A percentile compares a stretch with the other conserved stretches of the same genome.
phyloP scores from a whole-genome alignment of 768 basidiomycete species.

The Dentipellis fragilis region DNA sequence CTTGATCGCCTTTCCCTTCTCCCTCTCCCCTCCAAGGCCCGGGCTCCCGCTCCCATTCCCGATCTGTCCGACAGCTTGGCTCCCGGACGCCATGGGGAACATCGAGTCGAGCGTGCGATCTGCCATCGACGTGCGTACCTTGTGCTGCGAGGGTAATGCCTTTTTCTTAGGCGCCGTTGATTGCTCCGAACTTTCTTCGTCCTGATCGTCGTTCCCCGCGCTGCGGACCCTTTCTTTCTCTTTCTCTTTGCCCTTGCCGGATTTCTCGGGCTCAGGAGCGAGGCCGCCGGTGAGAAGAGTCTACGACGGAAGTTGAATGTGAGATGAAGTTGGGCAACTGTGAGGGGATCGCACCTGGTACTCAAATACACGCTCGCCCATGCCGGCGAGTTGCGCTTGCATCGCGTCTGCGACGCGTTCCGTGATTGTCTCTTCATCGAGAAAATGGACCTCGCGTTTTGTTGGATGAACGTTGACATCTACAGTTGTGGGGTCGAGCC shows the following conservation, averaged over 20 bases:
- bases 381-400: slow-evolving; percentile 47
- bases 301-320: slow-evolving; percentile 22
- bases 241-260: slow-evolving; percentile 9
- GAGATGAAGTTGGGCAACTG: neutral
- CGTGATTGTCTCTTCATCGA: slow-evolving; percentile 83
- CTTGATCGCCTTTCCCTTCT: slow-evolving; percentile 16
- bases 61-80: slow-evolving; percentile 18
- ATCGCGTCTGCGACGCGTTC: slow-evolving; percentile 67
- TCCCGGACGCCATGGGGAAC: slow-evolving; percentile 63
- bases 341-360: slow-evolving; percentile 44
- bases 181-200: neutral
- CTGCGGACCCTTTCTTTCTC: slow-evolving; percentile 2
- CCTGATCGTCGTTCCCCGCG: neutral
- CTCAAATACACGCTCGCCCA: slow-evolving; percentile 41
- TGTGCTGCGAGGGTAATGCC: slow-evolving; percentile 70
- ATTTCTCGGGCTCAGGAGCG: neutral
- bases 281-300: slow-evolving; percentile 50
- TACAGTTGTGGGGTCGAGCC: slow-evolving; percentile 77
- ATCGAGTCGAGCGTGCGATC: slow-evolving; percentile 94
- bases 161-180: slow-evolving; percentile 22
- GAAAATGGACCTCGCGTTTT: slow-evolving; percentile 91
- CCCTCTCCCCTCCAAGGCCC: slow-evolving; percentile 3
- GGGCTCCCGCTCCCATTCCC: neutral
- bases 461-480: slow-evolving; percentile 99
- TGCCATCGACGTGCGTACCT: slow-evolving; percentile 80